Evolutionary conservation across 2,329 filamentous ascomycete genomes (phyloP).

Genomic region (Scedosporium apiospermum): DNA sequence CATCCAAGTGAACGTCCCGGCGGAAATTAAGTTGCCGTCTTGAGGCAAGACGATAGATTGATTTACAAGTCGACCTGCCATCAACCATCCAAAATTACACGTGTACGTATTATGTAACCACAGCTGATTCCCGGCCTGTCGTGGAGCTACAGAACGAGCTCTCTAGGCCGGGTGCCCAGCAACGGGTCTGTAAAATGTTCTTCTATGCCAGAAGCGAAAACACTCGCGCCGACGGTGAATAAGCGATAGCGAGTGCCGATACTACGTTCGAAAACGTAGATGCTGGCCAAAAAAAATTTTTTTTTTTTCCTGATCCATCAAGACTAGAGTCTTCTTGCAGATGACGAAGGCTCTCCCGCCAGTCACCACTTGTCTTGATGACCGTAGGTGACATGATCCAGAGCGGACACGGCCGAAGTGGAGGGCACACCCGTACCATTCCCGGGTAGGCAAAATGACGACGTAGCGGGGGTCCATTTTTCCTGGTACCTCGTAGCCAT

Average conservation of each 20-base stretch:
- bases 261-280: conserved; percentile 1
- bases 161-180: conserved; percentile 47
- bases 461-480: neutral
- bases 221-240: conserved; percentile 30
- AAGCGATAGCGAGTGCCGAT: conserved; percentile 1
- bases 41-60: no score
- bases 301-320: no score
- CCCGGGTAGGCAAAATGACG: neutral
- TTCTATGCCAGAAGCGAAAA: conserved; percentile 49
- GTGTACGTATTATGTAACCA: conserved; percentile 34
- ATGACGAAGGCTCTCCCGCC: neutral
- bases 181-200: conserved; percentile 34
- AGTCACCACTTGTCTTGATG: neutral
- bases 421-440: neutral
- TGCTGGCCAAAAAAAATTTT: conserved; percentile 4
- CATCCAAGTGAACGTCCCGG: no score
- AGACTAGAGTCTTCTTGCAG: neutral
- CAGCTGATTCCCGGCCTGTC: conserved; percentile 50
- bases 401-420: neutral
- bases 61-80: no score
- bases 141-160: conserved; percentile 43
- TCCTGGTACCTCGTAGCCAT: neutral
- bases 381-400: neutral
- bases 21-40: no score
- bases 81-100: neutral